Base-by-base conservation (phyloP, 1,139 yeast genomes). In the Candida sanyaensis region DNA sequence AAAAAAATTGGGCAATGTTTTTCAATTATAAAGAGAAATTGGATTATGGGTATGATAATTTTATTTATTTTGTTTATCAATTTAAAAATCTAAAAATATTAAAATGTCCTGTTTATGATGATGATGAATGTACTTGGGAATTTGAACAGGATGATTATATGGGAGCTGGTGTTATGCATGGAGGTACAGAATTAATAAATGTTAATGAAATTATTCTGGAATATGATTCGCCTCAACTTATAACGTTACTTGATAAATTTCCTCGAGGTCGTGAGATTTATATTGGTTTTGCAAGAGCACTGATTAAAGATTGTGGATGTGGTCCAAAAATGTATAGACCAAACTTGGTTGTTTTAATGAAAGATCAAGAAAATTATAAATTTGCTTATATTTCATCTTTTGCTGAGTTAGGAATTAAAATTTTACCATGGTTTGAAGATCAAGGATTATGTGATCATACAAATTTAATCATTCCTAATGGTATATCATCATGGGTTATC, bases 211-310 rank as follows among this genome's bases (percentile, higher is more conserved):
- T 59, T 26, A 43, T 57, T 38, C 52, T 34, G 12, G 50, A 49
- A 10, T 37, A 44, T 40, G 37, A 37, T 42, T 54, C 49, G 50
- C 44, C 31, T 49, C 28, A 50, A 10, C 36, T 26, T 40, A 13
- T 45, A 39, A 31, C 27, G 44, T 4, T 50, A 55, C 33, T 24
- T 7, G 30, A 32, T 39, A 70, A 71, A 10, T 53, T 59, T 5
- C 69, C 66, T 3, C 37, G 38, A 11, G 30, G 29, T 26, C 63
- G 75, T 39, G 71, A 74, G 47, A 61, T 76, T 55, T 79, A 79
- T 74, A 58, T 78, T 37, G 80, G 80, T 5, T 73, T 78, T 57
- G 78, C 78, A 0, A 67, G 80, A 54, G 68, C 78, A 5, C 78
- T 75, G 53, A 54, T 77, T 12, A 62, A 63, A 38, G 52, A 65